Evolutionary conservation across 2,329 filamentous ascomycete species (phyloP), one percentile per base, ranked within the genome.

Genomic region (Metarhizium guizhouense): DNA sequence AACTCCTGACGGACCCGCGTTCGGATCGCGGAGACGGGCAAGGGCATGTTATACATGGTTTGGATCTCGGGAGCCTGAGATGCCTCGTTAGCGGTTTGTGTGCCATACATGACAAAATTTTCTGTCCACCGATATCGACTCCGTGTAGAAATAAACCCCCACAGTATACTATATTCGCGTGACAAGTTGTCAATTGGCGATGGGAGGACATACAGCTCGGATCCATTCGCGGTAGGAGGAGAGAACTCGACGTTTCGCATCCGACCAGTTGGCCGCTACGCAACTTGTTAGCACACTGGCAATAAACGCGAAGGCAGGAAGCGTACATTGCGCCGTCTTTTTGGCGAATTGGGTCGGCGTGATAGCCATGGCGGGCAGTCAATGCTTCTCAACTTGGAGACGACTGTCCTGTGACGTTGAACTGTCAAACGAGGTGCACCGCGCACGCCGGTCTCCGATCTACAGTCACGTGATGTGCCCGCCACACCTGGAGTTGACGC

Each of bases 1-100:
- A 96, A 99, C 71, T 99, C 92, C 76, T 97, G 88, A 71, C 94
- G 84, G 72, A 97, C 88, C 76, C 95, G 93, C 57, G 93, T 95
- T 65, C 94, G 88, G 70, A 99, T 86, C 60, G 83, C 80, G 45
- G 93, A 88, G 54, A 96, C 85, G 54, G 93, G 91, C 68, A 95
- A 83, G 70, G 89, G 90, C 68, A 99, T 79, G 60, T 88, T 88
- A 83, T 99, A 99, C 90, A 97, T 96, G 59, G 85, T 88, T 74
- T 97, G 94, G 69, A 99, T 93, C 72, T 97, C 92, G 59, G 94
- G 93, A 45, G 91, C 91, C 94, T 99, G 70, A 16, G 32, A 18
- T 56, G 45, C 2, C 52, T 38, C 30, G 55, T 62, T 54, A 63
- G 58, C 55, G 45, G 25, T 47, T 20, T 18, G n/a, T 4, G 5